phyloP scores from a whole-genome alignment of 768 basidiomycete genomes.

The Boletus patriciae region DNA sequence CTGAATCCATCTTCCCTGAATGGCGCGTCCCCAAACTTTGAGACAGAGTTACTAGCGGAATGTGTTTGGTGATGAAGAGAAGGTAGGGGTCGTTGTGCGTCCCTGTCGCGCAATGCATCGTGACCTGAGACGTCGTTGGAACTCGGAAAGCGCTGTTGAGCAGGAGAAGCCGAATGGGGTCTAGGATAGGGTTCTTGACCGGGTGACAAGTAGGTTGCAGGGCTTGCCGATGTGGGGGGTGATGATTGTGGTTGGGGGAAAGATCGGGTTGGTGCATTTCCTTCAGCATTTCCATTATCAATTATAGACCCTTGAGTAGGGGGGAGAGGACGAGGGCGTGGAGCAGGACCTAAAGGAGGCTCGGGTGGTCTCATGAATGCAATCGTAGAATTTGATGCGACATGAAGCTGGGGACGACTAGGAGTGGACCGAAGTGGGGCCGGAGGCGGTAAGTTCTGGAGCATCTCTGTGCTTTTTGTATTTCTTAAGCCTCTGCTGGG shows the following conservation, averaged over 20 bases:
- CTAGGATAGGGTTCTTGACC: conserved; percentile 59
- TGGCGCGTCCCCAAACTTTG: conserved; percentile 34
- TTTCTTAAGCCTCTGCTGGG: conserved; percentile 32
- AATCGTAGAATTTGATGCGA: conserved; percentile 17
- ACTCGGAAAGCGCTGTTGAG: conserved; percentile 31
- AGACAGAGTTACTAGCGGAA: conserved; percentile 27
- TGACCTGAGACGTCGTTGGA: conserved; percentile 15
- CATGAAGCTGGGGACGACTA: conserved; percentile 30
- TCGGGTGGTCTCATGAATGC: conserved; percentile 21
- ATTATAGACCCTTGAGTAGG: conserved; percentile 26
- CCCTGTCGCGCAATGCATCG: conserved; percentile 30
- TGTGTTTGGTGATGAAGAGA: conserved; percentile 27
- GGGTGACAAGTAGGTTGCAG: conserved; percentile 41
- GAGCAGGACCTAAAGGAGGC: conserved; percentile 10
- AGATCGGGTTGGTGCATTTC: conserved; percentile 17
- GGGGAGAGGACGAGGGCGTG: conserved; percentile 32
- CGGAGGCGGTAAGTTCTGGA: conserved; percentile 19
- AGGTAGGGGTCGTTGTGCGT: conserved; percentile 29
- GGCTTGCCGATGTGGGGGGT: conserved; percentile 17
- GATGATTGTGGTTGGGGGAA: conserved; percentile 28
- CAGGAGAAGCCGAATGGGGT: conserved; percentile 56
- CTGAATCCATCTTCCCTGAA: conserved; percentile 31
- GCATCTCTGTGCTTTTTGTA: conserved; percentile 31
- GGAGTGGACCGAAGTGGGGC: conserved; percentile 31
- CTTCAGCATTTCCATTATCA: conserved; percentile 23